Evolutionary conservation across 2,329 filamentous ascomycete genomes (phyloP), one percentile per base, ranked within the genome.

Genomic region (Neurospora sp.): DNA sequence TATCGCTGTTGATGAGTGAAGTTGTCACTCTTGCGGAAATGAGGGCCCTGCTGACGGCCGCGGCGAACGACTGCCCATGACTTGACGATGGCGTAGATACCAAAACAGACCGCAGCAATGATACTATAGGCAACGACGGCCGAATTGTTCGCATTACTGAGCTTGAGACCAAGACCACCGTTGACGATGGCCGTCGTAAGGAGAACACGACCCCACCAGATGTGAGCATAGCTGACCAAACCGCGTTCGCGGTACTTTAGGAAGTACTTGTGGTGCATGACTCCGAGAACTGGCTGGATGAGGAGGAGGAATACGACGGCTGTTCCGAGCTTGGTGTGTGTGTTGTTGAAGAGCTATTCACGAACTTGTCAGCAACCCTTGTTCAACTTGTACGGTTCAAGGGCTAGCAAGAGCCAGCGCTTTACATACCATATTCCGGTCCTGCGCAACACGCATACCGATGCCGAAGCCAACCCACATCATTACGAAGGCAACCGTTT

Each of bases 381-480:
- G 23, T 52, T 62, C 67, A 46, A 41, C 11, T 23, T 41, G 28
- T n/a, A 28, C 4, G 23, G 11, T 57, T 68, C 12, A 52, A 52
- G 46, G 15, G 12, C 23, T 5, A 11, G 68, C 36, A 28, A 38
- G 23, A 71, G 43, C 46, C 6, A 62, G 52, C 52, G 52, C 2
- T 33, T 62, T n/a, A 80, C 83, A 78, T 79, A 87, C 85, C 72
- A 77, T 75, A 57, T 78, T 77, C 0, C 75, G 74, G n/a, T 82
- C 78, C 10, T 79, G 74, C 17, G 85, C 82, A 4, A 82, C 76
- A 52, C 83, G 80, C 39, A 88, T 80, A 19, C 89, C 89, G 15
- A 89, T 74, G 3, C 80, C 87, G 69, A 91, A 87, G 15, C 85
- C 87, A 12, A 80, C 83, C 82, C 88, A 88, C 84, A 90, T 87